Base-by-base conservation (phyloP, 1,139 yeast species). In the Dujonia santamariae region DNA sequence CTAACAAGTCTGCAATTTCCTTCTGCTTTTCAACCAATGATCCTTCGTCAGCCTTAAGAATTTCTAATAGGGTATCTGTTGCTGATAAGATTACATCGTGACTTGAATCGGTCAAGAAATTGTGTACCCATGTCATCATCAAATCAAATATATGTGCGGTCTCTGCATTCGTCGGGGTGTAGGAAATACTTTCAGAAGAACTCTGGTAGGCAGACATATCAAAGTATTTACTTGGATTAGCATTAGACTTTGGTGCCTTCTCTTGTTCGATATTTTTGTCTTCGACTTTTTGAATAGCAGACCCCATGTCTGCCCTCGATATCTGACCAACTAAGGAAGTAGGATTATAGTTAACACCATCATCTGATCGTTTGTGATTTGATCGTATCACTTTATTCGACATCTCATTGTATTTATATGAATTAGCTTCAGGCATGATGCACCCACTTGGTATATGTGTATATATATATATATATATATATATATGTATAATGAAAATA, bases 311-410 rank as follows among this genome's bases (percentile, higher is more conserved):
- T 28, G 67, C 65, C 35, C 74, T 61, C 3, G 78, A 61, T 16
- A 87, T 67, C 38, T 70, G 76, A 1, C 95, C 95, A 5, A 68
- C 74, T 50, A 87, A 61, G 0, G 95, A 80, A 35, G 75, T 75
- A 1, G 96, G 96, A 31, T 72, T 77, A 12, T 82, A 78, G 31
- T 66, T 54, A 7, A 67, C 70, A 8, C 74, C 76, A 18, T 50
- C 57, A 37, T 75, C 78, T 4, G 65, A 54, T 13, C 64, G 52
- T 26, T 59, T 62, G 30, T 73, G 66, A 46, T 79, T 86, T 43
- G 75, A 72, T 41, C 73, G 68, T 23, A 81, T 67, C 45, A 85
- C 90, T 62, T 81, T 80, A 50, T 81, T 85, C 37, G 95, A 75
- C 87, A 85, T 81, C 51, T 74, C 84, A 50, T 77, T 81, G 47